These are phyloP conservation scores for Agrostemma githago DNA, from an alignment of 148 eudicot genomes.

Conservation along the genomic window DNA sequence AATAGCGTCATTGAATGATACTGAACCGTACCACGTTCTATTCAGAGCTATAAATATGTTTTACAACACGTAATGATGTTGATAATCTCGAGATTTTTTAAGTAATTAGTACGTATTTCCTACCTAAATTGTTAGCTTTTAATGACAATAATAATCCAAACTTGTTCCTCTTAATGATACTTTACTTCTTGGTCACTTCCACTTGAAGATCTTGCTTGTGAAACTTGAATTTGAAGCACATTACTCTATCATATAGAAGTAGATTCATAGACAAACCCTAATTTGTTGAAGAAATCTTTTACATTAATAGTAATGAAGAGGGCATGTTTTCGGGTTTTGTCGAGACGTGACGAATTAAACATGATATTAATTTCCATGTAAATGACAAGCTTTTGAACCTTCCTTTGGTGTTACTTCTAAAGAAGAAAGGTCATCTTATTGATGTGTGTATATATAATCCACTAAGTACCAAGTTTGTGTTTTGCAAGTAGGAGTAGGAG, in stretches of 20 bases:
- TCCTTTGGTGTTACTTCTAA: conserved; percentile 8
- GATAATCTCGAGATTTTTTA: neutral
- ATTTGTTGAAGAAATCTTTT: neutral
- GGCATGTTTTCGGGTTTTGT: neutral
- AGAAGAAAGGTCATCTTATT: neutral
- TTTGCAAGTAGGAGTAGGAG: no score
- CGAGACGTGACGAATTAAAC: conserved; percentile 1
- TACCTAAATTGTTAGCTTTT: neutral
- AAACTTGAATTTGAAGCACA: conserved; percentile 11
- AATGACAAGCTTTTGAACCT: conserved; percentile 14
- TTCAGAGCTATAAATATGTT: neutral
- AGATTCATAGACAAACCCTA: neutral
- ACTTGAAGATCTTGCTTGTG: conserved; percentile 1
- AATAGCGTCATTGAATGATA: neutral
- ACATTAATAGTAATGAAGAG: neutral
- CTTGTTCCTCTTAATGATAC: conserved; percentile 2
- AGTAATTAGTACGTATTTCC: no score
- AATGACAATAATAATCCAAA: conserved; percentile 7
- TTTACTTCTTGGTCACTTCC: conserved; percentile 10
- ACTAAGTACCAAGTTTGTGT: no score
- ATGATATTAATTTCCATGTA: neutral
- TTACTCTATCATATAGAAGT: no score
- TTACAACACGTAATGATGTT: no score
- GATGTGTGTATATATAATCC: neutral
- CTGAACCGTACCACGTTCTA: neutral